These are phyloP conservation scores for Alternaria infectoria DNA, from an alignment of 2,329 filamentous ascomycete species.

Conservation along the genomic window DNA sequence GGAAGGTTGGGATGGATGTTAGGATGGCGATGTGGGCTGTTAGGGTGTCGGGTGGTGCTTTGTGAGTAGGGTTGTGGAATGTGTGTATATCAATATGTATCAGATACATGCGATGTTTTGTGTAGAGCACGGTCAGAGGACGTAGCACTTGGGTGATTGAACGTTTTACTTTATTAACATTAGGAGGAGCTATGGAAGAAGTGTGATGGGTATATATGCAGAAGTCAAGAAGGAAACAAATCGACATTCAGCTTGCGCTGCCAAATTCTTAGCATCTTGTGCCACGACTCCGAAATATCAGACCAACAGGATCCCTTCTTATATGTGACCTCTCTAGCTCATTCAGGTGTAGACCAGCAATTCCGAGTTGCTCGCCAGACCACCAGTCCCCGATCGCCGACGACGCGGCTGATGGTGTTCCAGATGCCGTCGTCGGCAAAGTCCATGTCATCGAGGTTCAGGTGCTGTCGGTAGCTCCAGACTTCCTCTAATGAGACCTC, in stretches of 20 bases:
- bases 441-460: slow-evolving; percentile 82
- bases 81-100: not conserved
- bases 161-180: not conserved
- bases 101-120: not conserved
- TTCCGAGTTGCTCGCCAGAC: slow-evolving; percentile 52
- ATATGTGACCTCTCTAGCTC: not conserved
- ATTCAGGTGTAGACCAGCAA: slow-evolving; percentile 36
- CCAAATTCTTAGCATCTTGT: not conserved
- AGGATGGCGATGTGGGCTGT: slow-evolving; percentile 94
- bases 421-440: slow-evolving; percentile 78
- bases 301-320: not conserved
- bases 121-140: not conserved
- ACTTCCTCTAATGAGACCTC: slow-evolving; percentile 71
- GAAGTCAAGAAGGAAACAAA: not conserved
- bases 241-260: slow-evolving; percentile 1
- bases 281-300: not conserved
- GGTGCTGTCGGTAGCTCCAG: slow-evolving; percentile 70
- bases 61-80: slow-evolving; percentile 56
- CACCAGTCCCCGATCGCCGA: slow-evolving; percentile 57
- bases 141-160: not conserved
- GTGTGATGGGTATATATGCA: slow-evolving; percentile 8
- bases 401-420: slow-evolving; percentile 71
- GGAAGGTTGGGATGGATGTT: slow-evolving; percentile 85
- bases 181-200: not conserved
- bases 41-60: slow-evolving; percentile 80